Percentiles rank a stretch among this genome's conserved stretches.
Evolutionary conservation across 306 rosid species (phyloP).

Genomic region (Gastrolobium villosum): DNA sequence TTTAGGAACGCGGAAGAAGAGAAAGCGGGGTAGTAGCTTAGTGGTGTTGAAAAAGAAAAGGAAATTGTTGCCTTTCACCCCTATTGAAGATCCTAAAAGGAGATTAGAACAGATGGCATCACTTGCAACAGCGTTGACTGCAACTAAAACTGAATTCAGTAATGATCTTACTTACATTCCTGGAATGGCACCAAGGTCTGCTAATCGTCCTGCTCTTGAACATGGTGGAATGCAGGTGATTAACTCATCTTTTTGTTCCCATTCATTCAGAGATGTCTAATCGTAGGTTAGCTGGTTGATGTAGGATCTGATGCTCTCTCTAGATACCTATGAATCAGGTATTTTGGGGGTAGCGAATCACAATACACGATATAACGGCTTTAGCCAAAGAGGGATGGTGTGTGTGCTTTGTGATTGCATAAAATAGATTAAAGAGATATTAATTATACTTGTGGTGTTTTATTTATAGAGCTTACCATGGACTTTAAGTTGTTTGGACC

Average conservation of each 20-base stretch:
- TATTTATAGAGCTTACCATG: too few relatives aligned
- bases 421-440: too few relatives aligned
- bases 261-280: too few relatives aligned
- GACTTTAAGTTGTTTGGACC: too few relatives aligned
- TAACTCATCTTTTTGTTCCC: not conserved
- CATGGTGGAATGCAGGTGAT: constrained; percentile 96
- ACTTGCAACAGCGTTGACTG: constrained; percentile 85
- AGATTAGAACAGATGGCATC: constrained; percentile 93
- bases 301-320: too few relatives aligned
- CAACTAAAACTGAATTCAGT: constrained; percentile 75
- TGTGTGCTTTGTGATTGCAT: too few relatives aligned
- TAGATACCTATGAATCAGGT: too few relatives aligned
- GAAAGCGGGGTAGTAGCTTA: constrained; percentile 65
- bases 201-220: constrained; percentile 74
- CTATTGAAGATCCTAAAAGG: constrained; percentile 69
- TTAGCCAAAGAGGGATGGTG: too few relatives aligned
- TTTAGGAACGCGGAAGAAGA: constrained; percentile 68
- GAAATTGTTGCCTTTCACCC: constrained; percentile 67
- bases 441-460: too few relatives aligned
- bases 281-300: too few relatives aligned
- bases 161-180: constrained; percentile 74
- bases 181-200: constrained; percentile 84
- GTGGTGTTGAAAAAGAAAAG: constrained; percentile 76
- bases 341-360: too few relatives aligned
- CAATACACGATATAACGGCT: too few relatives aligned